A percentile compares a stretch with the other conserved stretches of the same genome.
These are phyloP conservation scores for Caryocar brasiliense DNA, from an alignment of 441 rosid genomes.

Conservation along the genomic window DNA sequence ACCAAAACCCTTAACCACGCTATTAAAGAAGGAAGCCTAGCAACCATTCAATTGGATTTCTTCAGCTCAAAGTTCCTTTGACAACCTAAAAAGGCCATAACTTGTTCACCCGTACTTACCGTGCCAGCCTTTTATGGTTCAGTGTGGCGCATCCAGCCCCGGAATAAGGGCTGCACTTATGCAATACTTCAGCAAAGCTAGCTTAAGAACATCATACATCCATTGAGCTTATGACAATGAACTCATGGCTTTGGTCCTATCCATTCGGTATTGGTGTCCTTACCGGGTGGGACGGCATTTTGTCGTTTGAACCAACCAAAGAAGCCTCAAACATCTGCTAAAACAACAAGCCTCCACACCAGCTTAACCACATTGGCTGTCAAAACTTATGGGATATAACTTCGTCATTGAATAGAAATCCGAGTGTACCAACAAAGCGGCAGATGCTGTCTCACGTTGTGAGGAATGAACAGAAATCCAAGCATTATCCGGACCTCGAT, in stretches of 20 bases:
- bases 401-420: not conserved
- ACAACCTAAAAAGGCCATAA: not conserved
- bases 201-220: not conserved
- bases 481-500: no score
- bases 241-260: not conserved
- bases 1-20: not conserved
- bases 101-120: not conserved
- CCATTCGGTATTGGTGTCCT: not conserved
- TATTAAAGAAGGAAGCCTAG: not conserved
- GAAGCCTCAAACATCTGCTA: not conserved
- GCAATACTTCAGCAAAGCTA: not conserved
- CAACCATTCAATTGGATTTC: not conserved
- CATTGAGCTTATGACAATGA: not conserved
- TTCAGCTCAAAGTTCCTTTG: not conserved
- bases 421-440: not conserved
- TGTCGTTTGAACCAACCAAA: not conserved
- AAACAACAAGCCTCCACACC: not conserved
- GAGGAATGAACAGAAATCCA: no score
- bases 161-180: not conserved
- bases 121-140: no score
- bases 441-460: no score
- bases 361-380: not conserved
- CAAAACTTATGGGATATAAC: not conserved
- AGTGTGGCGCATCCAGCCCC: no score
- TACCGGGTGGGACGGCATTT: not conserved